Conservation (phyloP, 129 eudicot genomes). For the Centaurea solstitialis region DNA sequence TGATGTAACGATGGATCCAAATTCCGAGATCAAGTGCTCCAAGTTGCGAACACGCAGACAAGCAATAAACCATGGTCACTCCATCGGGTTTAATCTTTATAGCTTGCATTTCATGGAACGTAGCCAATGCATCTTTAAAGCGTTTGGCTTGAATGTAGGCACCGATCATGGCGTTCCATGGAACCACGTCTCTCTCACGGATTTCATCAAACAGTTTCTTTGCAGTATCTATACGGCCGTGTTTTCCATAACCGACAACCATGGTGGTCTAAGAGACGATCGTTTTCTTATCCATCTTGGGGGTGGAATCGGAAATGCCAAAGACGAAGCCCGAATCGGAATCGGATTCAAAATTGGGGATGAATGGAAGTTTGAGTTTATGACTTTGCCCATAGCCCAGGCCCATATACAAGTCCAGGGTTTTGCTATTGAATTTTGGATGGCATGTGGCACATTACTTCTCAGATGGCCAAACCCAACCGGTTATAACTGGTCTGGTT, state of each 20-base stretch:
- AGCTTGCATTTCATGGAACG: slow-evolving; percentile 59
- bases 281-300: slow-evolving; percentile 46
- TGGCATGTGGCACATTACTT: too few species aligned
- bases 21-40: slow-evolving; percentile 67
- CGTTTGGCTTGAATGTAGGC: slow-evolving; percentile 57
- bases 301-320: too few species aligned
- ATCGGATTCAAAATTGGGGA: too few species aligned
- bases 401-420: too few species aligned
- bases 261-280: slow-evolving; percentile 64
- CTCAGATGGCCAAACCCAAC: too few species aligned
- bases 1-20: slow-evolving; percentile 55
- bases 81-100: slow-evolving; percentile 45
- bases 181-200: slow-evolving; percentile 56
- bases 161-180: slow-evolving; percentile 62
- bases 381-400: too few species aligned
- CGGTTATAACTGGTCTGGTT: too few species aligned
- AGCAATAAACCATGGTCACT: slow-evolving; percentile 55
- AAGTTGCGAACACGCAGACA: slow-evolving; percentile 62
- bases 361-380: too few species aligned
- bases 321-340: too few species aligned
- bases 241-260: slow-evolving; percentile 51
- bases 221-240: slow-evolving; percentile 44
- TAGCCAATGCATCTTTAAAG: slow-evolving; percentile 46
- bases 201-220: slow-evolving; percentile 46
- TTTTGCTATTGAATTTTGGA: too few species aligned